phyloP scores from a whole-genome alignment of 352 stramenopile genomes.

The Pythium graminicola region DNA sequence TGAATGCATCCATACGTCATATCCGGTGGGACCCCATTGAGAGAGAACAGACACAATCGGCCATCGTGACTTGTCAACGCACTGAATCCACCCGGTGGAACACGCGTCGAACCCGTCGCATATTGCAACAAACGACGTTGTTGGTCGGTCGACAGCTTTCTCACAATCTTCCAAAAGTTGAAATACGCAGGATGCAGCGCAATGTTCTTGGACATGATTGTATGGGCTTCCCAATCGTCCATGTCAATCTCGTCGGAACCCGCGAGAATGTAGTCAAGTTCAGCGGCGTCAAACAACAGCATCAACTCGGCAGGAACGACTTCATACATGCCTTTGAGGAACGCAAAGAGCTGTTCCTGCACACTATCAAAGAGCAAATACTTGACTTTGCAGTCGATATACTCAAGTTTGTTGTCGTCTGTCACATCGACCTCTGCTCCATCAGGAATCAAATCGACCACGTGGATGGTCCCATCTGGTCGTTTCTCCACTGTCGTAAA shows the following conservation, averaged over 20 bases:
- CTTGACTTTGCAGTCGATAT: slow-evolving; percentile 76
- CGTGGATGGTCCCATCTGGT: slow-evolving; percentile 15
- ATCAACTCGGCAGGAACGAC: slow-evolving; percentile 92
- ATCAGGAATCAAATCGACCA: slow-evolving; percentile 33
- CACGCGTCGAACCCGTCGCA: slow-evolving; percentile 72
- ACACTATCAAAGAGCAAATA: slow-evolving; percentile 55
- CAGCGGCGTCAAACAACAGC: slow-evolving; percentile 95
- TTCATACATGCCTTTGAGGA: slow-evolving; percentile 93
- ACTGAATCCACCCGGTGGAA: slow-evolving; percentile 65
- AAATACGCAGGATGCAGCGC: slow-evolving; percentile 27
- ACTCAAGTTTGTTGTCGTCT: slow-evolving; percentile 93
- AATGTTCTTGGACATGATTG: slow-evolving; percentile 47
- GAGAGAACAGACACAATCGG: slow-evolving; percentile 61
- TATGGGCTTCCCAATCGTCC: slow-evolving; percentile 92
- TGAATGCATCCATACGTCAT: slow-evolving; percentile 23
- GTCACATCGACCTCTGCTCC: slow-evolving; percentile 76
- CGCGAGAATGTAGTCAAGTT: slow-evolving; percentile 96
- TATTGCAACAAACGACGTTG: slow-evolving; percentile 70
- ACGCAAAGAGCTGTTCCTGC: slow-evolving; percentile 41
- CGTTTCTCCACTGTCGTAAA: slow-evolving; percentile 44
- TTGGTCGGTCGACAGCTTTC: slow-evolving; percentile 78
- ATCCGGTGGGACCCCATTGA: slow-evolving; percentile 43
- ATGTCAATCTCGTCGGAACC: slow-evolving; percentile 94
- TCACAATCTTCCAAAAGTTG: slow-evolving; percentile 97
- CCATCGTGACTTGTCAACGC: slow-evolving; percentile 78